A percentile compares a stretch with the other conserved stretches of the same genome.
Conservation (phyloP, 108 stramenopile species). For the Phaeodactylum tricornutum region DNA sequence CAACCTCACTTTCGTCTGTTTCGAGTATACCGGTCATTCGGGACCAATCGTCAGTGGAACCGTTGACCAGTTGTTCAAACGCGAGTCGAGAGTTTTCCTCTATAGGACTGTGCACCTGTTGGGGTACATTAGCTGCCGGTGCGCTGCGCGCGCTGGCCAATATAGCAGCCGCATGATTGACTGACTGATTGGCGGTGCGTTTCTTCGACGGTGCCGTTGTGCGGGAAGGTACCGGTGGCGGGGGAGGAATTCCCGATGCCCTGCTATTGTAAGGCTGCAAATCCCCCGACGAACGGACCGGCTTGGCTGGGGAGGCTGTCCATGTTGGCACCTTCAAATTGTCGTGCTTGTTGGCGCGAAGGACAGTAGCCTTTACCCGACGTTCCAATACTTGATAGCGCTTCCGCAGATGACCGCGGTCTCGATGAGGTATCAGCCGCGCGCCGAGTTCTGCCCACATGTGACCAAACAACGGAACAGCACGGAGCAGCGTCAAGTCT, state of each 20-base stretch:
- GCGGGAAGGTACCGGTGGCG: background rate
- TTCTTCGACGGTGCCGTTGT: background rate
- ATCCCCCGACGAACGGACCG: background rate
- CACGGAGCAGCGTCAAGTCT: constrained; percentile 66
- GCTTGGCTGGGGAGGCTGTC: background rate
- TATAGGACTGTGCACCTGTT: background rate
- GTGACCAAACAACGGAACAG: constrained; percentile 68
- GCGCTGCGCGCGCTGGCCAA: background rate
- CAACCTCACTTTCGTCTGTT: constrained; percentile 3
- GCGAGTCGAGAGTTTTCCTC: constrained; percentile 4
- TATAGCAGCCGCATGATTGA: background rate
- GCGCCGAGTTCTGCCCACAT: constrained; percentile 78
- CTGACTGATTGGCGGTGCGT: background rate
- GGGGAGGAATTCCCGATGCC: background rate
- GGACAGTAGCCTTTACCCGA: constrained; percentile 23
- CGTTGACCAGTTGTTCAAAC: constrained; percentile 3
- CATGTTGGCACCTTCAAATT: background rate
- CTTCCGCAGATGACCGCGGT: constrained; percentile 76
- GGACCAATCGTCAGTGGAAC: background rate
- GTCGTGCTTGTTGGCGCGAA: background rate
- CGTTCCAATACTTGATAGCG: constrained; percentile 78
- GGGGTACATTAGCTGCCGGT: background rate
- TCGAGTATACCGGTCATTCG: background rate
- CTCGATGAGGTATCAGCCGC: constrained; percentile 70
- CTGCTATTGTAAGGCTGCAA: too few relatives aligned